Evolutionary conservation across 441 rosid species (phyloP), one percentile per base, ranked within the genome.

Genomic region (Corymbia citriodora): DNA sequence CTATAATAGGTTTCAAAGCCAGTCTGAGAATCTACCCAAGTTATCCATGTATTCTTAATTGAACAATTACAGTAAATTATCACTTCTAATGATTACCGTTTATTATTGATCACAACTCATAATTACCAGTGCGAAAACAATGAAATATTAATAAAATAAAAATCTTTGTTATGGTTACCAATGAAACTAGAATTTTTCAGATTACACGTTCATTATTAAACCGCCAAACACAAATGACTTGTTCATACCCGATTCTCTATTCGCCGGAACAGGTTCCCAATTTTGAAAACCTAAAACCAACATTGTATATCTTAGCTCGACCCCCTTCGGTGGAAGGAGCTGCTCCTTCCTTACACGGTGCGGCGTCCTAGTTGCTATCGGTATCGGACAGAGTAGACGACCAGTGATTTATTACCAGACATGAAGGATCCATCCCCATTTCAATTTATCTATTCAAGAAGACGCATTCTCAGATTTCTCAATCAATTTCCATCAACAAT

Each of bases 1-100:
- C 65, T 59, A 59, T 25, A 25, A 25, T 29, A 59, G 11, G 65
- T 59, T 59, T 16, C 63, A 10, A 57, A 13, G 14, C 63, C 29
- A 57, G 2, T 57, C 23, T 1, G 45, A 57, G 2, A 57, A 57
- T 23, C 25, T 57, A 57, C 29, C 0, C 0, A 23, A 29, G 29
- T 29, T 57, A 3, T 3, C 4, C 25, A 25, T 59, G 14, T 59
- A 59, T 0, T 59, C 14, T 59, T 25, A 59, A 59, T 59, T 59
- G 65, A 10, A 25, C n/a, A 59, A 59, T 59, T 59, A 1, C 0
- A 59, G 10, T 59, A n/a, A 25, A 59, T 59, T 1, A 59, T 59
- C 65, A 4, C 11, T 4, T 59, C n/a, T 0, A 59, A 59, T 16
- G 10, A 10, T 29, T 59, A 59, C 63, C 14, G 5, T 25, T 10